Conservation (phyloP, 129 eudicot species). For the Flaveria robusta region DNA sequence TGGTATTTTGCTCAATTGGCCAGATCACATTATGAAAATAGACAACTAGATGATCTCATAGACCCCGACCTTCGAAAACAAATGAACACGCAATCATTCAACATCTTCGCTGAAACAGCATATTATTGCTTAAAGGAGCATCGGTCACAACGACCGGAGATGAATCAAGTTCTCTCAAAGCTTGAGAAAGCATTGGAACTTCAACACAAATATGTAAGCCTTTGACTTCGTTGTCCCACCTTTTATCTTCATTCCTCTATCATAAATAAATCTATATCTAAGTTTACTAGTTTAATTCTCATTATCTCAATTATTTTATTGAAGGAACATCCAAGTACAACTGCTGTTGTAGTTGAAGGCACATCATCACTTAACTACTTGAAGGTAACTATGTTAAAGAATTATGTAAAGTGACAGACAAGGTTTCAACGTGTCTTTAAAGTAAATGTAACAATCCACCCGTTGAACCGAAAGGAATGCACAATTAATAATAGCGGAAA, state of each 20-base stretch:
- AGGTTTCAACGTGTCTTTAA: too few relatives aligned
- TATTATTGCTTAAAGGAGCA: not conserved
- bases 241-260: not conserved
- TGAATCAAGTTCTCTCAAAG: not conserved
- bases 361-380: not conserved
- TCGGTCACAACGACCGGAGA: not conserved
- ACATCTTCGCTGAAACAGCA: not conserved
- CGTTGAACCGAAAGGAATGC: too few relatives aligned
- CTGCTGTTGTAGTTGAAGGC: not conserved
- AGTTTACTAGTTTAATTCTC: not conserved
- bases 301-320: not conserved
- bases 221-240: too few relatives aligned
- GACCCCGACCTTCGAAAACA: not conserved
- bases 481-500: too few relatives aligned
- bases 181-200: conserved; percentile 6
- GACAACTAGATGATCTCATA: not conserved
- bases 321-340: not conserved
- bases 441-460: too few relatives aligned
- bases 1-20: conserved; percentile 10
- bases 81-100: not conserved
- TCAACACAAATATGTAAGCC: conserved; percentile 3
- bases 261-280: too few relatives aligned
- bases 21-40: not conserved
- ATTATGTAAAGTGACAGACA: too few relatives aligned
- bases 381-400: not conserved